A percentile compares a stretch with the other conserved stretches of the same genome.
phyloP scores from a whole-genome alignment of 1,139 yeast species.

The Scheffersomyces quercinus region DNA sequence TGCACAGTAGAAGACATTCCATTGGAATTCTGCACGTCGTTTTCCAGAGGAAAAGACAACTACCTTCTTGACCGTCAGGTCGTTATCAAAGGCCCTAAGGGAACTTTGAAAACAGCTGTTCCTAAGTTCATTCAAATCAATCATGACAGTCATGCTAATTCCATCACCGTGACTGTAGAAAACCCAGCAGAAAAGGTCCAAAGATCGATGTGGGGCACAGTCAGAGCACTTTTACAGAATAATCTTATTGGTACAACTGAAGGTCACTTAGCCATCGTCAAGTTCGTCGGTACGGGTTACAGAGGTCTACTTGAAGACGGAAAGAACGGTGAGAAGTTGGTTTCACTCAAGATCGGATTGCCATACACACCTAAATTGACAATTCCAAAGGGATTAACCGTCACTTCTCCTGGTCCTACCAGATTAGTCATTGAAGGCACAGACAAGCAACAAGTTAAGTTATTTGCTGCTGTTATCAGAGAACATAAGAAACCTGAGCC shows the following conservation, averaged over 20 bases:
- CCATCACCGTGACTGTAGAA: constrained; percentile 55
- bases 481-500: constrained; percentile 95
- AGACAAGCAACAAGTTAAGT: constrained; percentile 82
- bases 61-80: constrained; percentile 61
- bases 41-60: constrained; percentile 68
- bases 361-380: constrained; percentile 69
- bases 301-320: constrained; percentile 71
- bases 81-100: constrained; percentile 80
- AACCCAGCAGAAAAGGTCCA: constrained; percentile 66
- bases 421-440: constrained; percentile 83
- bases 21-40: constrained; percentile 49
- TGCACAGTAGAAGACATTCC: constrained; percentile 41
- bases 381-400: constrained; percentile 77
- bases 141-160: constrained; percentile 24
- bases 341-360: constrained; percentile 76
- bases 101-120: constrained; percentile 59
- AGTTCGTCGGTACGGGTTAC: constrained; percentile 96
- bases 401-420: constrained; percentile 83
- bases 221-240: constrained; percentile 76
- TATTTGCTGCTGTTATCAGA: constrained; percentile 87
- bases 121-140: constrained; percentile 68
- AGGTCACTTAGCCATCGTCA: constrained; percentile 85
- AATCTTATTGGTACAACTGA: constrained; percentile 85
- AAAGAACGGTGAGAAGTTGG: constrained; percentile 56
- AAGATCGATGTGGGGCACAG: constrained; percentile 94